Base-by-base conservation (phyloP, 352 stramenopile species). In the Elongisporangium anandrum region DNA sequence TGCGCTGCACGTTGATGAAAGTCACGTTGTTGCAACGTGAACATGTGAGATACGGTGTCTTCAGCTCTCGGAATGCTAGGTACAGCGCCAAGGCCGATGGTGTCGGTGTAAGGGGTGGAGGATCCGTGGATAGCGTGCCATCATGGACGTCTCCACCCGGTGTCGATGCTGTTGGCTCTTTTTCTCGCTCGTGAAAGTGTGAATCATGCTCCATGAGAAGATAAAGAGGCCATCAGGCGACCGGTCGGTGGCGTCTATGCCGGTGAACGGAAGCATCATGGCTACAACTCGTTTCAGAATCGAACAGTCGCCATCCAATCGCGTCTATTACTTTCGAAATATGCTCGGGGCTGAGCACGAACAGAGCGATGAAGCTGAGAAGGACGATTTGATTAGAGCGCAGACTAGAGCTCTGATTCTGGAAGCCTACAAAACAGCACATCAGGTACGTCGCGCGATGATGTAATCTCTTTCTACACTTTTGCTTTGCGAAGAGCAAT, bases 11-110 rank as follows among this genome's bases (percentile, higher is more conserved):
- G 45, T 91, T 79, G 61, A 94, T 74, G 65, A 94, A 92, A 6
- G 77, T 79, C 48, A 94, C 68, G 61, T 68, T 84, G 59, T 94
- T 94, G 74, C 82, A 94, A 38, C 78, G 73, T 49, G 80, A 80
- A 55, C 84, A 94, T 17, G 79, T 92, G 50, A 91, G 68, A 38
- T 92, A 92, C 21, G 83, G 80, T 17, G 82, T 92, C 65, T 74
- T 75, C n/a, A 73, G 53, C 15, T 65, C 60, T 16, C 56, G 55
- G 52, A 70, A 50, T 62, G 61, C 59, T 10, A 52, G 47, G 34
- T 66, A 54, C 15, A 65, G 45, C 0, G 59, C 52, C 16, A 52
- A 41, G 4, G 63, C 63, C 22, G 49, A 50, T 0, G 34, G 23
- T 0, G 63, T 62, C 10, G 34, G 34, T 45, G 12, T 17, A 45